Base-by-base conservation (phyloP, 2,329 filamentous ascomycete species). In the Fusarium pseudonygamai region DNA sequence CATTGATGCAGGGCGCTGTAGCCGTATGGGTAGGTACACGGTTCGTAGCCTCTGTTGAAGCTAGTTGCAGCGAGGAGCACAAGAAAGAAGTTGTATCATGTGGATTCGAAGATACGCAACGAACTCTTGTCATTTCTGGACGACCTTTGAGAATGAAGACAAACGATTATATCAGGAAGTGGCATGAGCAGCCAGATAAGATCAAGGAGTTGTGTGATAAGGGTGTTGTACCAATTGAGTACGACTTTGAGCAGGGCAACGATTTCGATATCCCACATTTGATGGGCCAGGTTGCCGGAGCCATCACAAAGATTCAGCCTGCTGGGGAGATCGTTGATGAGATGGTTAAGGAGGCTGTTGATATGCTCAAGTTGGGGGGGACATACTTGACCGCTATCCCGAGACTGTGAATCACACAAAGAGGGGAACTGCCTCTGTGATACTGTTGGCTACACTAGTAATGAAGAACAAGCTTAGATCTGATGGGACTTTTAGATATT, bases 11-110 rank as follows among this genome's bases (percentile, higher is more conserved):
- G 79, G 96, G 96, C 22, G 96, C 95, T 3, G 87, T 88, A 7
- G 96, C 93, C 16, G 96, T 97, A 4, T 98, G 96, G 96, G 95
- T 98, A 3, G 96, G 96, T 34, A 98, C 96, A 68, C 87, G 96
- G 26, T 98, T 98, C 82, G 94, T 98, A 22, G 95, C 96, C 3
- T 90, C 90, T 14, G 87, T 86, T 39, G 96, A 98, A 84, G 95
- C 95, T 2, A 92, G 91, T 22, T 95, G 94, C 78, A 93, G 92
- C 80, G 87, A 92, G 76, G 85, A 91, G 84, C 95, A 98, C 83
- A 98, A 98, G 85, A 86, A 92, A 75, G 92, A 91, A 36, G 95
- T 98, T 1, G 92, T 97, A 5, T 85, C 84, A n/a, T 96, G 94
- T 64, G 87, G 85, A 16, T 95, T 94, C 77, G 90, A 92, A 45